phyloP scores from a whole-genome alignment of 2,329 filamentous ascomycete genomes.

The Hypoxylon sp. region DNA sequence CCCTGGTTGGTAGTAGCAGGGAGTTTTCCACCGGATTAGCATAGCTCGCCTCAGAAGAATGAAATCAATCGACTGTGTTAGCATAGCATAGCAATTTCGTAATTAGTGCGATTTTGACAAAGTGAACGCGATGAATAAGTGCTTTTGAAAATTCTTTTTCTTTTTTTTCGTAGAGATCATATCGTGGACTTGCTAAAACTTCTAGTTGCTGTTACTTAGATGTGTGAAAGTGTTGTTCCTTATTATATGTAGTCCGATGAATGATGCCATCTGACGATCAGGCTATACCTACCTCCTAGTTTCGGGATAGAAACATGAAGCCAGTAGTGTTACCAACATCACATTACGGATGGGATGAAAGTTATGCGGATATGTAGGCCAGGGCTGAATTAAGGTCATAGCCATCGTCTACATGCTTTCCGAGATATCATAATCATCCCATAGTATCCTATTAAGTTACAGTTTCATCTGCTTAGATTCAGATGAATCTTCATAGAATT shows the following conservation, averaged over 20 bases:
- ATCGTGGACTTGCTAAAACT: not conserved
- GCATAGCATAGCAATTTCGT: not conserved
- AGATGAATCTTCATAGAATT: too few species aligned
- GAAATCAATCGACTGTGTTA: constrained; percentile 15
- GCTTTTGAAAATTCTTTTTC: not conserved
- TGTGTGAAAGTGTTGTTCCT: not conserved
- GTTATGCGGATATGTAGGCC: too few species aligned
- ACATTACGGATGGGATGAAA: too few species aligned
- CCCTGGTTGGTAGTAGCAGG: constrained; percentile 26
- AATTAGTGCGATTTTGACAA: not conserved
- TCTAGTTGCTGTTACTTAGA: not conserved
- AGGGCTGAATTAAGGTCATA: too few species aligned
- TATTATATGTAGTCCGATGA: not conserved
- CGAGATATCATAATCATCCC: not conserved
- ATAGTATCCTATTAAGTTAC: not conserved
- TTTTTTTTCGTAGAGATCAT: not conserved
- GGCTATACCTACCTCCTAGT: too few species aligned
- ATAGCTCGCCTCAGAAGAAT: constrained; percentile 39
- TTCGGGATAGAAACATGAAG: too few species aligned
- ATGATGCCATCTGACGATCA: not conserved
- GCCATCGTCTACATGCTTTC: too few species aligned
- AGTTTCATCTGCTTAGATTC: not conserved
- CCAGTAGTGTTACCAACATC: too few species aligned
- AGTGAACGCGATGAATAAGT: not conserved
- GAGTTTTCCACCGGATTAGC: constrained; percentile 18